Evolutionary conservation across 2,329 filamentous ascomycete genomes (phyloP), one percentile per base, ranked within the genome.

Genomic region (Hymenoscyphus salicellus): DNA sequence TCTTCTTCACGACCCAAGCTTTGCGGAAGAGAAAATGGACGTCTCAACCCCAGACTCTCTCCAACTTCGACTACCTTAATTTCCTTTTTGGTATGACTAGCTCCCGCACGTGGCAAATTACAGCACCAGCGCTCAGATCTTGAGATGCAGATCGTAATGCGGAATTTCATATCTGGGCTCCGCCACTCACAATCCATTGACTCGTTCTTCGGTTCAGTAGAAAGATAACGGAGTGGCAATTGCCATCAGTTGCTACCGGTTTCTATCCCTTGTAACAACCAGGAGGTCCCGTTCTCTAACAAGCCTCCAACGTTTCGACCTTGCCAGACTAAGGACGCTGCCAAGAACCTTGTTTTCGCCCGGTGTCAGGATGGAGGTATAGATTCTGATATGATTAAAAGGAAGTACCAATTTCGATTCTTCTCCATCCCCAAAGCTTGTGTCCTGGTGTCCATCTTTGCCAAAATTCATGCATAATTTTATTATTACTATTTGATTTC

Each of bases 181-280:
- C 11, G 46, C 46, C 46, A 52, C 46, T 26, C 20, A 52, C 46
- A 52, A 11, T 14, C 3, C 20, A 17, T 49, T 23, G 20, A 49
- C 43, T 49, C 43, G 43, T 11, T 49, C 8, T 3, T 23, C 8
- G 20, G n/a, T 26, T 20, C 7, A 52, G 46, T 20, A 52, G 10
- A 26, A 52, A 23, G 7, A 26, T 11, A 26, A 7, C n/a, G 46
- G 6, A 3, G 2, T 26, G 33, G n/a, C 20, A 23, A 4, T 8
- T 43, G 41, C 41, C 41, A 23, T 17, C 3, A 5, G 46, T 23
- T 52, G 8, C 20, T 52, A 26, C 20, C 20, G 11, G 20, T 52
- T 52, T 52, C 11, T 23, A 52, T 52, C 46, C 46, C 46, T 52
- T 52, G 46, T 52, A 52, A 52, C 46, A 52, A 20, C 43, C 43